These are phyloP conservation scores for Boletellus sp. DNA, from an alignment of 768 basidiomycete species.

Conservation along the genomic window DNA sequence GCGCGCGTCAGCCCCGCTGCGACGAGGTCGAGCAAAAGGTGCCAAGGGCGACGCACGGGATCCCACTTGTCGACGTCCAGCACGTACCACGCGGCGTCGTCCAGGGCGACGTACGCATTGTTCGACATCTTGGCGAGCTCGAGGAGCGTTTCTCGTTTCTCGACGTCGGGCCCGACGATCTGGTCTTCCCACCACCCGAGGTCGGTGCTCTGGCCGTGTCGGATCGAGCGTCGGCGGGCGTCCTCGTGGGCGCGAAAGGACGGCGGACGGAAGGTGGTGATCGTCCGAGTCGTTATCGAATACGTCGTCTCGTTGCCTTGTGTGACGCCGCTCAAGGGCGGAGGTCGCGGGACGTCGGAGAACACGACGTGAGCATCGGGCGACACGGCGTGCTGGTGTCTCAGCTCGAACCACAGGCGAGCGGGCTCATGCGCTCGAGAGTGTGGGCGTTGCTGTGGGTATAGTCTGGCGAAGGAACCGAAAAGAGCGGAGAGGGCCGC, in stretches of 20 bases:
- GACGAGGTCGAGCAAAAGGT: too few relatives aligned
- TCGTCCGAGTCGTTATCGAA: conserved; percentile 35
- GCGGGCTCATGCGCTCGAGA: neutral
- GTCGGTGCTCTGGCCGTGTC: conserved; percentile 42
- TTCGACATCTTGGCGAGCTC: conserved; percentile 93
- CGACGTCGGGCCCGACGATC: conserved; percentile 70
- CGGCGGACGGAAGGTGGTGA: conserved; percentile 43
- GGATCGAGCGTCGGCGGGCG: conserved; percentile 44
- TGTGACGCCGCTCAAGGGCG: conserved; percentile 3
- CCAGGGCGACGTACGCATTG: conserved; percentile 76
- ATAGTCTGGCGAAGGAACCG: conserved; percentile 14
- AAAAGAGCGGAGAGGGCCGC: conserved; percentile 46
- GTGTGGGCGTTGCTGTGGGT: conserved; percentile 2
- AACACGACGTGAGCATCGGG: conserved; percentile 49
- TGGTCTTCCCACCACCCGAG: conserved; percentile 75
- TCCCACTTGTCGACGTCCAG: conserved; percentile 65
- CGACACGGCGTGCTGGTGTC: conserved; percentile 60
- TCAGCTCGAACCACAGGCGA: conserved; percentile 49
- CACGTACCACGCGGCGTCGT: conserved; percentile 74
- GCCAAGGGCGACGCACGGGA: conserved; percentile 31
- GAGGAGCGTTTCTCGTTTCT: conserved; percentile 69
- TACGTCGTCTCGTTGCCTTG: conserved; percentile 29
- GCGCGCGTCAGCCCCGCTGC: neutral
- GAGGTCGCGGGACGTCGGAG: conserved; percentile 39
- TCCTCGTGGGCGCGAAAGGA: conserved; percentile 44